Evolutionary conservation across 305 asterid genomes (phyloP).

Genomic region (Andrographis paniculata): DNA sequence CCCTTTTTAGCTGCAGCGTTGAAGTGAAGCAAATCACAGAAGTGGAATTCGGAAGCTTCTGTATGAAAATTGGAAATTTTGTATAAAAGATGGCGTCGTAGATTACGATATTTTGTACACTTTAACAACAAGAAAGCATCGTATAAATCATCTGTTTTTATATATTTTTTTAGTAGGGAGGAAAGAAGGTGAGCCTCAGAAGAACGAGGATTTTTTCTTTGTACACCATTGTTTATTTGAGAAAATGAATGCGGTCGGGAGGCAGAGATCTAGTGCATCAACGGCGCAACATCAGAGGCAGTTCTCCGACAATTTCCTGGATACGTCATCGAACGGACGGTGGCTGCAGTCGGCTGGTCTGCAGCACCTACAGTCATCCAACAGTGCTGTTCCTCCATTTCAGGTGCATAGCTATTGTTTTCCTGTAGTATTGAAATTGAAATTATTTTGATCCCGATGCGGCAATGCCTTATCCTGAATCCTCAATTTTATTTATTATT

Average conservation of each 20-base stretch:
- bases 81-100: too few species aligned
- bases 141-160: too few species aligned
- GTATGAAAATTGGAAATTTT: too few species aligned
- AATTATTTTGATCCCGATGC: constrained; percentile 40
- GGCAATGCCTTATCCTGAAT: not conserved
- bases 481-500: constrained; percentile 2
- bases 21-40: too few species aligned
- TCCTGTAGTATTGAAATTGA: not conserved
- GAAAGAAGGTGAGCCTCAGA: not conserved
- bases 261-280: constrained; percentile 86
- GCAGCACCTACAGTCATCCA: constrained; percentile 78
- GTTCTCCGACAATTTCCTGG: constrained; percentile 67
- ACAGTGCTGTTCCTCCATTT: constrained; percentile 47
- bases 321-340: constrained; percentile 69
- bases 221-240: not conserved
- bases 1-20: too few species aligned
- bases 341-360: constrained; percentile 99
- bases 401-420: constrained; percentile 32
- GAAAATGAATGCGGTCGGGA: constrained; percentile 79
- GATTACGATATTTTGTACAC: too few species aligned
- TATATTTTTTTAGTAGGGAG: too few species aligned
- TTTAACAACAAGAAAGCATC: too few species aligned
- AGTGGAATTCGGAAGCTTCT: too few species aligned
- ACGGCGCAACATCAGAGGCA: constrained; percentile 84
- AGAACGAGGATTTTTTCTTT: not conserved